A percentile compares a stretch with the other conserved stretches of the same genome.
These are phyloP conservation scores for Niebla homalea DNA, from an alignment of 495 filamentous ascomycete species.

Conservation along the genomic window DNA sequence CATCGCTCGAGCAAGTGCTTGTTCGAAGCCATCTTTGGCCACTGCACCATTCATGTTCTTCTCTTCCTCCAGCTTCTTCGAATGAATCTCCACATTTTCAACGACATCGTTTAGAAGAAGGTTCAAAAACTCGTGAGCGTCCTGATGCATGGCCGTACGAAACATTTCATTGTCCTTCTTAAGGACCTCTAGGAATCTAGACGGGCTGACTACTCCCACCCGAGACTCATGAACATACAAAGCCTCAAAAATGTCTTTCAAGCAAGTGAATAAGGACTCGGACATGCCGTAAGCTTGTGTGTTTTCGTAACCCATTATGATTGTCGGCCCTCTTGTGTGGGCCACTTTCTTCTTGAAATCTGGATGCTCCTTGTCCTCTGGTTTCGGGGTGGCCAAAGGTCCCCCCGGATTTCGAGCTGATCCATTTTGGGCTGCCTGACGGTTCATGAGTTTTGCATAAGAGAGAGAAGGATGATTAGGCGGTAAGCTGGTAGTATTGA, in stretches of 20 bases:
- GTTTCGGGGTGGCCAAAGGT: constrained; percentile 44
- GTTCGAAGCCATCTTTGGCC: constrained; percentile 20
- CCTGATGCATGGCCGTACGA: constrained; percentile 89
- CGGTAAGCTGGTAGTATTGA: constrained; percentile 28
- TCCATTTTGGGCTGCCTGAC: constrained; percentile 24
- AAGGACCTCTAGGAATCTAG: constrained; percentile 85
- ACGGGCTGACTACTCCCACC: constrained; percentile 83
- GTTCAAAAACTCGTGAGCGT: constrained; percentile 95
- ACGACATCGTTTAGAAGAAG: constrained; percentile 93
- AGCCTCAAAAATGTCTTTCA: constrained; percentile 94
- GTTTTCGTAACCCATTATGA: constrained; percentile 72
- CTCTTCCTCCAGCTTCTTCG: constrained; percentile 41
- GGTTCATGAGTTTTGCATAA: constrained; percentile 26
- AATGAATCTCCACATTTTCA: constrained; percentile 76
- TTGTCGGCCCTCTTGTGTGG: constrained; percentile 68
- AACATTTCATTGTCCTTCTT: constrained; percentile 96
- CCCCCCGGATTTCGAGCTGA: constrained; percentile 35
- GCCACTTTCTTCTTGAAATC: constrained; percentile 97
- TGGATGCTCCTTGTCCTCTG: constrained; percentile 68
- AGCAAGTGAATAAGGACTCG: constrained; percentile 81
- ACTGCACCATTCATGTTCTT: constrained; percentile 30
- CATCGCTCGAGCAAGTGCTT: constrained; percentile 26
- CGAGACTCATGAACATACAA: constrained; percentile 69
- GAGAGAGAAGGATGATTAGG: constrained; percentile 29
- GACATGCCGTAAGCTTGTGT: constrained; percentile 76